Evolutionary conservation across 345 rosid species (phyloP).

Genomic region (Rhodamnia rubescens): DNA sequence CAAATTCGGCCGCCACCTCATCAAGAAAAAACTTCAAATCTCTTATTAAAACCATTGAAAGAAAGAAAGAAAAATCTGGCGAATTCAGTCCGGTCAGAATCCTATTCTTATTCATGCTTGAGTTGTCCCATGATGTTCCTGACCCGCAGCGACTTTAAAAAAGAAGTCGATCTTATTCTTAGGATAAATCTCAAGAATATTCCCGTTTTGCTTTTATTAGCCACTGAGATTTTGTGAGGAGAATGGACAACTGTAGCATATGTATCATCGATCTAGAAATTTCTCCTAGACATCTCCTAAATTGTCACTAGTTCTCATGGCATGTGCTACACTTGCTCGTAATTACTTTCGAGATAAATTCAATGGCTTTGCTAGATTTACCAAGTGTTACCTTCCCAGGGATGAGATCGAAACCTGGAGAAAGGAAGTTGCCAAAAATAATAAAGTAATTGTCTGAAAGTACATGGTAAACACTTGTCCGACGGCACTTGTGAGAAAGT

Average conservation of each 20-base stretch:
- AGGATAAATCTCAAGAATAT: neutral
- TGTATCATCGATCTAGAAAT: neutral
- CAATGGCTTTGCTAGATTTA: neutral
- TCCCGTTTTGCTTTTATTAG: neutral
- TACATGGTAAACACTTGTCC: no score
- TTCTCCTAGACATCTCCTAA: neutral
- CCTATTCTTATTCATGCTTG: neutral
- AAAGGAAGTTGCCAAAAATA: neutral
- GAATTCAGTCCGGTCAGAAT: neutral
- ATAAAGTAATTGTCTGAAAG: neutral
- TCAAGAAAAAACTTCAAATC: no score
- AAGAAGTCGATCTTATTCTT: neutral
- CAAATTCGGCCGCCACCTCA: no score
- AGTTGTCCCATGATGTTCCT: neutral
- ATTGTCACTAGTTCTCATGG: neutral
- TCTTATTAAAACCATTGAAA: neutral
- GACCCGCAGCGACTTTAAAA: neutral
- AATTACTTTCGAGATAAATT: neutral
- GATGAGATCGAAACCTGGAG: neutral
- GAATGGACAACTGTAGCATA: neutral
- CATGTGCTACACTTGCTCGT: neutral
- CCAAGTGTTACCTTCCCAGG: no score
- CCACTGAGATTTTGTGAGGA: neutral
- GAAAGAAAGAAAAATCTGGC: neutral
- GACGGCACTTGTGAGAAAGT: neutral